phyloP scores from a whole-genome alignment of 2,329 filamentous ascomycete species.

The Thielaviopsis musarum region DNA sequence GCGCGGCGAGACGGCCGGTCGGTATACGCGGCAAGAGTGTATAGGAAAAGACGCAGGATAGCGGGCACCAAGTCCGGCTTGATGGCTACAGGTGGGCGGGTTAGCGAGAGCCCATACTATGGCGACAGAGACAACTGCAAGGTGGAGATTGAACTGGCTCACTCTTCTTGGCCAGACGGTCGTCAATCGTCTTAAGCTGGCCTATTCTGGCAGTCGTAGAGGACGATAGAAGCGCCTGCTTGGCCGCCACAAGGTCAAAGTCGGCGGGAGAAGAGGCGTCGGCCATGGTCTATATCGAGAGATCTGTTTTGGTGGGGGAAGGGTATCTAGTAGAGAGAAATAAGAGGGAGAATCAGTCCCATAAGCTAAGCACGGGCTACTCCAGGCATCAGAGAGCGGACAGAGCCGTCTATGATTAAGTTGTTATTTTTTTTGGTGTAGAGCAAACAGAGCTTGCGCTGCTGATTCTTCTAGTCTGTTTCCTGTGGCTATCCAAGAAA shows the following conservation, averaged over 20 bases:
- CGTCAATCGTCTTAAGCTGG: conserved; percentile 38
- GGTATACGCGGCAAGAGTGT: conserved; percentile 72
- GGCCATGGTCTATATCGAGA: conserved; percentile 9
- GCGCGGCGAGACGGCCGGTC: conserved; percentile 73
- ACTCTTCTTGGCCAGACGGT: conserved; percentile 40
- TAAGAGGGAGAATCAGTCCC: neutral
- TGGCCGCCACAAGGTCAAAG: conserved; percentile 34
- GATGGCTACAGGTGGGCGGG: conserved; percentile 22
- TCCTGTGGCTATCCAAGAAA: neutral
- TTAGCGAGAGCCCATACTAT: neutral
- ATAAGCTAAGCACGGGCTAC: neutral
- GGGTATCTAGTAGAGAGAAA: conserved; percentile 1
- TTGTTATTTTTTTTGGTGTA: neutral
- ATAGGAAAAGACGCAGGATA: conserved; percentile 61
- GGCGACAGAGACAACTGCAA: neutral
- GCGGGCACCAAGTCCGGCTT: conserved; percentile 31
- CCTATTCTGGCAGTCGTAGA: conserved; percentile 40
- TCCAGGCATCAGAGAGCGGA: neutral
- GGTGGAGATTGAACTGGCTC: conserved; percentile 16
- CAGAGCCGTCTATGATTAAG: too few species aligned
- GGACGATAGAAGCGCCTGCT: conserved; percentile 39
- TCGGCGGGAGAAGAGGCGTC: conserved; percentile 16
- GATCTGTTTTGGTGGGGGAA: neutral
- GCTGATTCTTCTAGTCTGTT: neutral
- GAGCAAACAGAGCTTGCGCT: neutral